A percentile compares a stretch with the other conserved stretches of the same genome.
Evolutionary conservation across 1,284 basidiomycete species (phyloP).

Genomic region (Ganoderma multipileum): DNA sequence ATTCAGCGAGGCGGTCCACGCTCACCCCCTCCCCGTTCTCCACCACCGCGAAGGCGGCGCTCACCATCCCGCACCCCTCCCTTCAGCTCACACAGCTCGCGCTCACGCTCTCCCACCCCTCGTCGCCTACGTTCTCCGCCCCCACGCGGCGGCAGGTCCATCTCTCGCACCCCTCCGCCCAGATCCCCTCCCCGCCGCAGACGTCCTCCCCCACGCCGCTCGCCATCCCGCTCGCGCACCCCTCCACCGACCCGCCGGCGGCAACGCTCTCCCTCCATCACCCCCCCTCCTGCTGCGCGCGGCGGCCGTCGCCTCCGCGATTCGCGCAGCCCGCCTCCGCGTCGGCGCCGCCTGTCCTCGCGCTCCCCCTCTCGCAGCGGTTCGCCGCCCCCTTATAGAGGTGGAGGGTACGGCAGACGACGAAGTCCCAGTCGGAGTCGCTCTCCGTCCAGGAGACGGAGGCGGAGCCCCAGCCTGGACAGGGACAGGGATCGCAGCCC

Average conservation of each 20-base stretch:
- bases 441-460: slow-evolving; percentile 47
- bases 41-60: slow-evolving; percentile 39
- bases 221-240: slow-evolving; percentile 40
- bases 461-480: slow-evolving; percentile 40
- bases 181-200: slow-evolving; percentile 30
- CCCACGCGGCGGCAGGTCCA: slow-evolving; percentile 30
- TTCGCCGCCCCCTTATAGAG: slow-evolving; percentile 28
- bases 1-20: slow-evolving; percentile 49
- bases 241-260: slow-evolving; percentile 50
- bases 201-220: slow-evolving; percentile 33
- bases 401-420: slow-evolving; percentile 29
- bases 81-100: slow-evolving; percentile 33
- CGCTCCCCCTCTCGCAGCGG: slow-evolving; percentile 43
- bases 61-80: slow-evolving; percentile 40
- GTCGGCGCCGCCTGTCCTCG: slow-evolving; percentile 58
- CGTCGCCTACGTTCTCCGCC: slow-evolving; percentile 33
- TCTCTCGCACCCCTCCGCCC: slow-evolving; percentile 35
- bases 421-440: slow-evolving; percentile 36
- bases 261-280: slow-evolving; percentile 54
- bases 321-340: slow-evolving; percentile 65
- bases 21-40: slow-evolving; percentile 39
- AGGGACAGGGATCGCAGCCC: slow-evolving; percentile 27
- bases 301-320: slow-evolving; percentile 45
- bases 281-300: slow-evolving; percentile 42
- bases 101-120: slow-evolving; percentile 32